Evolutionary conservation across 768 basidiomycete species (phyloP), one percentile per base, ranked within the genome.

Genomic region (Suillus luteus): DNA sequence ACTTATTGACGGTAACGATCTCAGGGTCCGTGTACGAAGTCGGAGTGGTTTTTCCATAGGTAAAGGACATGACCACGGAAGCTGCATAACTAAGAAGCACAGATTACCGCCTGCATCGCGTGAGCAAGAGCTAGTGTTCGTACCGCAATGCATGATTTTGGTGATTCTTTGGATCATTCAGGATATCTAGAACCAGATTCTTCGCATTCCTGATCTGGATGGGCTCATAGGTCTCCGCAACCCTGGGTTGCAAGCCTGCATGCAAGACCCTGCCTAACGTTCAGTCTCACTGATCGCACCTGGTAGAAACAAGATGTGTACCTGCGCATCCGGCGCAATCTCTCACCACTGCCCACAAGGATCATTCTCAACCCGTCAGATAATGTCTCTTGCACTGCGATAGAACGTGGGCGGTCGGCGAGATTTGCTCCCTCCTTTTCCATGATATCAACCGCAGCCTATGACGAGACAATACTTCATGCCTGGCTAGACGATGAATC

Each of bases 401-500:
- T 69, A 3, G 60, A 67, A 24, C 75, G 73, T 5, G 80, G 80
- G 4, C 80, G 65, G 61, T 80, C 80, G 0, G 68, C 71, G 2
- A 77, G 63, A n/a, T 70, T 67, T 0, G 69, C 71, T 0, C 79
- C 78, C 46, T 79, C 73, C 61, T 79, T 81, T 62, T 77, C 75
- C 74, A 81, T 73, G 55, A 81, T 77, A 12, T 81, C 80, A 31
- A 73, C 63, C 1, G 77, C 80, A 5, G 77, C 78, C 71, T 86
- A 75, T 54, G 78, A 69, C 14, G 40, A 27, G 19, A 14, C 1
- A 1, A 35, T 9, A 24, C 4, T 22, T 57, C 15, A 24, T 12
- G 22, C 38, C 37, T 17, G n/a, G 31, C 37, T 55, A 17, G 17
- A 63, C 15, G 37, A n/a, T 33, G 8, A 8, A 61, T 19, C 12